Evolutionary conservation across 2,329 filamentous ascomycete species (phyloP).

Genomic region (Didymella keratinophila): DNA sequence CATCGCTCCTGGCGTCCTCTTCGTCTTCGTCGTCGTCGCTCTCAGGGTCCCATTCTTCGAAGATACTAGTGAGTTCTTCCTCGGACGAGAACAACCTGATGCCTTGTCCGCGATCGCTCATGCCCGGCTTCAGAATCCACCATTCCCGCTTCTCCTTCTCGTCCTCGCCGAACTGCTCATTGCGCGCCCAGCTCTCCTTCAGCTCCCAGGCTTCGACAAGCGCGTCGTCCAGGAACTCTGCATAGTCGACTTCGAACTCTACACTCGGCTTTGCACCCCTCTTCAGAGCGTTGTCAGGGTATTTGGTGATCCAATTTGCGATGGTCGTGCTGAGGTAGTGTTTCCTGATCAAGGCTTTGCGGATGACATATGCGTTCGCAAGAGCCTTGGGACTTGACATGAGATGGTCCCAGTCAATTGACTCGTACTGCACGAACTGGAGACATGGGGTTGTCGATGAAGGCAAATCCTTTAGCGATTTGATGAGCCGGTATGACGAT

Average conservation of each 20-base stretch:
- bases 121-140: conserved; percentile 98
- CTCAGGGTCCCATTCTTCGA: conserved; percentile 86
- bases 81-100: conserved; percentile 89
- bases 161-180: conserved; percentile 58
- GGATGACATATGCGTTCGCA: conserved; percentile 90
- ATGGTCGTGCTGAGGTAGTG: conserved; percentile 89
- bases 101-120: conserved; percentile 95
- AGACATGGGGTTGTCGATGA: conserved; percentile 63
- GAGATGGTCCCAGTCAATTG: conserved; percentile 81
- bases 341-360: conserved; percentile 95
- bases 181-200: conserved; percentile 76
- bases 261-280: conserved; percentile 79
- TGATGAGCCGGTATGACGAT: conserved; percentile 63
- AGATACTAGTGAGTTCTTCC: conserved; percentile 83
- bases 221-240: conserved; percentile 94
- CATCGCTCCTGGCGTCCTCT: conserved; percentile 47
- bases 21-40: conserved; percentile 65
- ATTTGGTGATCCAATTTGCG: conserved; percentile 84
- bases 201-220: conserved; percentile 90
- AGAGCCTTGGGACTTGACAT: conserved; percentile 69
- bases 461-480: conserved; percentile 58
- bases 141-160: conserved; percentile 67
- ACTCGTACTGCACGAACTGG: conserved; percentile 87
- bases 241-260: conserved; percentile 93
- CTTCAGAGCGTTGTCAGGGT: conserved; percentile 73